phyloP scores from a whole-genome alignment of 768 basidiomycete species.

The Mycena leptocephala region DNA sequence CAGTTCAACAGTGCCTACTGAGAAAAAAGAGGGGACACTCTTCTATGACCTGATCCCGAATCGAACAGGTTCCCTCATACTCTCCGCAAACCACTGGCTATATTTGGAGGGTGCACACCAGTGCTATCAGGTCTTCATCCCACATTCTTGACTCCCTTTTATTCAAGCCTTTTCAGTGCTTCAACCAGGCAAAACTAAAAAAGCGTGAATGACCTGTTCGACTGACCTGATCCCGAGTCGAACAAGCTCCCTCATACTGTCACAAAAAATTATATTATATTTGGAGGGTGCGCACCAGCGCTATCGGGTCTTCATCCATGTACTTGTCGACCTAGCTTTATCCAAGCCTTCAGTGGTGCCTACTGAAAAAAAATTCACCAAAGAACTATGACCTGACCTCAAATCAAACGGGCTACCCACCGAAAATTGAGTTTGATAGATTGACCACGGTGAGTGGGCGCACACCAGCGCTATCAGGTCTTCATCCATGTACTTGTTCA shows the following conservation, averaged over 20 bases:
- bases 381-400: not conserved
- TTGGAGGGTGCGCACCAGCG: not conserved
- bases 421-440: too few species aligned
- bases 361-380: not conserved
- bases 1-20: too few species aligned
- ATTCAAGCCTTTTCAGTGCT: not conserved
- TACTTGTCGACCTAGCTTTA: not conserved
- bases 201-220: too few species aligned
- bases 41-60: not conserved
- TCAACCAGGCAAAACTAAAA: too few species aligned
- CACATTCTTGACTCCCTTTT: not conserved
- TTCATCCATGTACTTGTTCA: not conserved
- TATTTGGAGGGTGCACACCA: not conserved
- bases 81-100: not conserved
- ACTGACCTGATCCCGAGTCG: not conserved
- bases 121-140: not conserved
- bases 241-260: not conserved
- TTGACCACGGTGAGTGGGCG: not conserved
- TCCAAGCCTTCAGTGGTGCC: too few species aligned
- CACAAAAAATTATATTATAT: too few species aligned
- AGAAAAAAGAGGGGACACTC: not conserved
- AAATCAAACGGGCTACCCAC: not conserved
- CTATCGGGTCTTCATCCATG: not conserved
- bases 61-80: not conserved
- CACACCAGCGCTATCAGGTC: not conserved